Conservation (phyloP, 257 asterid genomes). For the Plantago major region DNA sequence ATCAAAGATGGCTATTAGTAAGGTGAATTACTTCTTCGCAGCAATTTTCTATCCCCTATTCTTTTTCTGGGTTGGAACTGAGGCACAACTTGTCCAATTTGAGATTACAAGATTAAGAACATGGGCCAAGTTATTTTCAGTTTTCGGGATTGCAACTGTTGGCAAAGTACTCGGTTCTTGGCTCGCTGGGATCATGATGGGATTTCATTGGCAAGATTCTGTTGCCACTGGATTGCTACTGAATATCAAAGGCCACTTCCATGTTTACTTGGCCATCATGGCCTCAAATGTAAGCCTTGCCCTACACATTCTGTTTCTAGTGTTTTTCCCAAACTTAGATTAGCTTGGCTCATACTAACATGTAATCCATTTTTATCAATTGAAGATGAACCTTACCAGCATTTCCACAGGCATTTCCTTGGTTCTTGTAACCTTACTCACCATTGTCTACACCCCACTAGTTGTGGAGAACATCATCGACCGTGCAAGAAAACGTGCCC, state of each 20-base stretch:
- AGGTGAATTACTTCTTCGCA: conserved; percentile 61
- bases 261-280: conserved; percentile 68
- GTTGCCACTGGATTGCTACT: conserved; percentile 67
- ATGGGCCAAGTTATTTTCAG: conserved; percentile 41
- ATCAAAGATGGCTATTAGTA: conserved; percentile 64
- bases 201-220: conserved; percentile 89
- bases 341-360: neutral
- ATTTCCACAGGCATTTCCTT: conserved; percentile 52
- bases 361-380: neutral
- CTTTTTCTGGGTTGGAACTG: conserved; percentile 84
- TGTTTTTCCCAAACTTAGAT: neutral
- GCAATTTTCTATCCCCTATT: conserved; percentile 71
- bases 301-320: neutral
- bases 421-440: conserved; percentile 55
- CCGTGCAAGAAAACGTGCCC: conserved; percentile 76
- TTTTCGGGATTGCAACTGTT: conserved; percentile 38
- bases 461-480: conserved; percentile 62
- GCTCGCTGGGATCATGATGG: conserved; percentile 63
- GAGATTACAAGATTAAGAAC: conserved; percentile 28
- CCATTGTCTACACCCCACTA: conserved; percentile 62
- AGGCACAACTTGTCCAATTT: conserved; percentile 39
- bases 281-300: conserved; percentile 42
- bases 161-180: conserved; percentile 71
- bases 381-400: conserved; percentile 47
- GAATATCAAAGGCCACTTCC: conserved; percentile 88